Evolutionary conservation across 345 rosid genomes (phyloP), one percentile per base, ranked within the genome.

Genomic region (Melaleuca alternifolia): DNA sequence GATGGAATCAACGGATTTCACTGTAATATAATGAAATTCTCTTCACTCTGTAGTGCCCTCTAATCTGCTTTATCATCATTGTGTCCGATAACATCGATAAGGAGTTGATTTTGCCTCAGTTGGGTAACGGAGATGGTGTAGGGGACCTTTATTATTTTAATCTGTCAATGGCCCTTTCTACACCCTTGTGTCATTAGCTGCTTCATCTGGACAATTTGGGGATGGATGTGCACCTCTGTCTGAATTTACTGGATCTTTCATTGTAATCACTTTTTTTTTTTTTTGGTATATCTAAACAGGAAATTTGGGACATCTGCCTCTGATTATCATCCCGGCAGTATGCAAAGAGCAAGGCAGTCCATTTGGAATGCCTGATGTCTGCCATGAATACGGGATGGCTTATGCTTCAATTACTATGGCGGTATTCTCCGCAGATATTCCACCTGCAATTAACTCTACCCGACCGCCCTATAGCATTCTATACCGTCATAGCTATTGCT

Each of bases 401-500:
- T 93, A 93, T 88, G 93, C 90, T 84, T 91, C 94, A 16, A 89
- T 93, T 77, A 91, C 94, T 11, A 84, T 91, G 91, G 93, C 94
- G 81, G 95, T 92, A 91, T 71, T 5, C 26, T 71, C 48, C 10
- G 81, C 81, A 10, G 81, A 71, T 37, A 71, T 26, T 71, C 81
- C 6, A 11, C 81, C 81, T 37, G 79, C 79, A 33, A 33, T 71
- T 71, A 71, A 41, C 79, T 71, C 14, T 41, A 41, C 41, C 41
- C 3, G 41, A 65, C 15, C 20, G 5, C 44, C 26, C 48, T 37
- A 18, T 18, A 71, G 81, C 48, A 37, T 37, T 18, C 24, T 71
- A 37, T 37, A 71, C 48, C 33, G 26, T 7, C 0, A 3, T 37
- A 71, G 48, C 21, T 37, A n/a, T 62, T 21, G 76, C 11, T 62